These are phyloP conservation scores for Pleurotus pulmonarius DNA, from an alignment of 768 basidiomycete genomes.

Conservation along the genomic window DNA sequence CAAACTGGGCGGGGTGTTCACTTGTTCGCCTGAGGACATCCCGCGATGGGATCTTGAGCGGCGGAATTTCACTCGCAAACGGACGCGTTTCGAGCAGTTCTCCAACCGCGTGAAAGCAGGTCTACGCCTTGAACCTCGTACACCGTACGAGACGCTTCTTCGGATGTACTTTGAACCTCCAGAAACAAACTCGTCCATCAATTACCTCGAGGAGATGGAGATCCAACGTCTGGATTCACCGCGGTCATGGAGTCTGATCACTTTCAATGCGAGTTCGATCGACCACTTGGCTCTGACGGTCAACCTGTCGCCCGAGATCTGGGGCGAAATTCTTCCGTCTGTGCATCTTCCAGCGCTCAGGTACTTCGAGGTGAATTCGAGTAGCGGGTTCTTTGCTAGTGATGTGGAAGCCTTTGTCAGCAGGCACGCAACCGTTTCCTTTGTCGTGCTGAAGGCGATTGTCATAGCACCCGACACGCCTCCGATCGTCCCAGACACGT, in stretches of 20 bases:
- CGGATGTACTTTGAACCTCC: constrained; percentile 5
- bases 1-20: constrained; percentile 4
- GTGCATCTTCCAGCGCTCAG: not conserved
- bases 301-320: constrained; percentile 1
- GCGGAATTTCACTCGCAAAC: not conserved
- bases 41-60: not conserved
- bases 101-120: not conserved
- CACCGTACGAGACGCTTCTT: constrained; percentile 5
- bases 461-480: not conserved
- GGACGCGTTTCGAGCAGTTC: not conserved
- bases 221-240: not conserved
- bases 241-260: constrained; percentile 1
- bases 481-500: not conserved
- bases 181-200: not conserved
- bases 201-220: not conserved
- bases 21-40: constrained; percentile 1
- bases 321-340: not conserved
- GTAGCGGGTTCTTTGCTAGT: not conserved
- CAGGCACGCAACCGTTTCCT: not conserved
- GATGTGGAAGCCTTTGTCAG: constrained; percentile 4
- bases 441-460: not conserved
- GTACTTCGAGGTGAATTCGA: constrained; percentile 1
- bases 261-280: constrained; percentile 1
- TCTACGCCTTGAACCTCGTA: constrained; percentile 1
- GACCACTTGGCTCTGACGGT: constrained; percentile 5